Evolutionary conservation across 805 yeast species (phyloP).

Genomic region (Kluyveromyces nonfermentans): DNA sequence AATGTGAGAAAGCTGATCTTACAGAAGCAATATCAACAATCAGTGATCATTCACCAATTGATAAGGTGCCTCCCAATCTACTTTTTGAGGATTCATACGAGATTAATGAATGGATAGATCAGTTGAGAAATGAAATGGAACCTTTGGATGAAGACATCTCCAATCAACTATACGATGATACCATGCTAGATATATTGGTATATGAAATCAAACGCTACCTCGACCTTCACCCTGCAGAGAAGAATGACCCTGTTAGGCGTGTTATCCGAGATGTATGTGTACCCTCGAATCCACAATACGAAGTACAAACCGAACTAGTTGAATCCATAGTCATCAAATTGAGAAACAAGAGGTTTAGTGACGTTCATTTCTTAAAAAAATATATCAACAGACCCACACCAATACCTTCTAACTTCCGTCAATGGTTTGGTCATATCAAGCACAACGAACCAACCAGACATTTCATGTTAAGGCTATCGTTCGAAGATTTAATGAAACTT

Average conservation of each 20-base stretch:
- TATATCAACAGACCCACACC: constrained; percentile 8
- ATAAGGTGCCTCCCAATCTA: neutral
- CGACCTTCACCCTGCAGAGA: constrained; percentile 5
- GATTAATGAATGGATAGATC: constrained; percentile 4
- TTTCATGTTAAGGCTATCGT: constrained; percentile 10
- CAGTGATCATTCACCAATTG: constrained; percentile 1
- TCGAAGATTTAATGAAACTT: constrained; percentile 11
- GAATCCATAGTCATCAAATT: constrained; percentile 8
- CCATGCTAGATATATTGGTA: constrained; percentile 14
- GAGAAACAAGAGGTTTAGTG: constrained; percentile 7
- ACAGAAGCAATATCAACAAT: neutral
- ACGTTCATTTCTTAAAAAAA: constrained; percentile 13
- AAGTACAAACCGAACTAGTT: constrained; percentile 16
- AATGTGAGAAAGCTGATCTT: neutral
- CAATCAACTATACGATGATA: constrained; percentile 9
- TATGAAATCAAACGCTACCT: constrained; percentile 14
- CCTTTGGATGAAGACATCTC: constrained; percentile 1
- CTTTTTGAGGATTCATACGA: neutral
- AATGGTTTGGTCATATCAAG: constrained; percentile 22
- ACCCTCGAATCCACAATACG: constrained; percentile 6
- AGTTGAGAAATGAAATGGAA: constrained; percentile 4
- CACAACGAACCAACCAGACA: constrained; percentile 18
- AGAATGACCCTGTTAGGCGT: constrained; percentile 11
- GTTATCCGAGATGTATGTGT: constrained; percentile 11
- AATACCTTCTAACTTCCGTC: constrained; percentile 18